Conservation (phyloP, 1,139 yeast genomes). For the Arxiozyma heterogenica region DNA sequence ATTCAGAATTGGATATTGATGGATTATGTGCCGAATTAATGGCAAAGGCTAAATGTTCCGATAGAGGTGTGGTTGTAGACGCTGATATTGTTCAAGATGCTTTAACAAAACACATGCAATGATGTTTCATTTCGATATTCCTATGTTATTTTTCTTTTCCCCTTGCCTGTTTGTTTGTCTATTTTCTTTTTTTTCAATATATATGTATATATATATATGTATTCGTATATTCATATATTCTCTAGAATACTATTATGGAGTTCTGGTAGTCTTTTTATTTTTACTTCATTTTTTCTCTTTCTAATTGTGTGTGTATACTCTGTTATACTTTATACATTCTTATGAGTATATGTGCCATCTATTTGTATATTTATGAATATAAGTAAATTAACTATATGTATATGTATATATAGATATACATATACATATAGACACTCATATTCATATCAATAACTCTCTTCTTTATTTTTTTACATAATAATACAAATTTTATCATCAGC, state of each 20-base stretch:
- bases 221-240: no score
- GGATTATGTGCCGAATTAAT: constrained; percentile 84
- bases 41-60: constrained; percentile 92
- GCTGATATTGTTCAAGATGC: constrained; percentile 67
- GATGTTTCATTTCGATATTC: neutral
- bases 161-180: neutral
- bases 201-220: neutral
- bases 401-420: no score
- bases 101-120: constrained; percentile 31
- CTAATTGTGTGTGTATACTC: no score
- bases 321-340: no score
- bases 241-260: no score
- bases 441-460: neutral
- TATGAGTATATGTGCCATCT: no score
- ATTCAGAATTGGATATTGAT: constrained; percentile 86
- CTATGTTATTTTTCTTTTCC: no score
- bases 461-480: constrained; percentile 7
- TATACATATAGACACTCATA: no score
- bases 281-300: no score
- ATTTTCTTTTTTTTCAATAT: neutral
- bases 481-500: constrained; percentile 10
- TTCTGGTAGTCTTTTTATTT: no score
- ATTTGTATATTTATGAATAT: no score
- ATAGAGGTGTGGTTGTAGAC: constrained; percentile 77
- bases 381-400: no score